phyloP scores from a whole-genome alignment of 2,329 filamentous ascomycete species.

The Penicillium sp. region DNA sequence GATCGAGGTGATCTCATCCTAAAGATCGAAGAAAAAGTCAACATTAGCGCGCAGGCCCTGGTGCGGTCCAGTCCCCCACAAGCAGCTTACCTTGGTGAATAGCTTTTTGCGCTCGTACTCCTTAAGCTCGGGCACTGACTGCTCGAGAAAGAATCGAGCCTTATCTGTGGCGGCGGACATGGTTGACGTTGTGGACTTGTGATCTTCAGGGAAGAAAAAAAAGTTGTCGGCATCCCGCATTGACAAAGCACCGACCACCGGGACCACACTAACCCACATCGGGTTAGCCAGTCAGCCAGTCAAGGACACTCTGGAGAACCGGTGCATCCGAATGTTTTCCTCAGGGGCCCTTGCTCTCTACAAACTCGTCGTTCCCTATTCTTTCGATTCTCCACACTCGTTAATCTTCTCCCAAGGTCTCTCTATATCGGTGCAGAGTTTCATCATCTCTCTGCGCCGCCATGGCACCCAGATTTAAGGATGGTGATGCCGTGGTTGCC shows the following conservation, averaged over 20 bases:
- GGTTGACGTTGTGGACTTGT: conserved; percentile 20
- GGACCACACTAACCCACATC: conserved; percentile 21
- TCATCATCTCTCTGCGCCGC: conserved; percentile 27
- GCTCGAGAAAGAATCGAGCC: conserved; percentile 91
- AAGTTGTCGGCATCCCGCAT: conserved; percentile 36
- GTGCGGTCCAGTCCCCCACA: neutral
- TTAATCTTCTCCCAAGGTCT: conserved; percentile 8
- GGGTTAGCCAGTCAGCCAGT: conserved; percentile 8
- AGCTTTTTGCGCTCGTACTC: conserved; percentile 91
- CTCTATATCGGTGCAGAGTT: conserved; percentile 19
- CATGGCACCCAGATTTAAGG: conserved; percentile 64
- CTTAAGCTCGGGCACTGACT: conserved; percentile 85
- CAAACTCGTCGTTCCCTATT: conserved; percentile 27
- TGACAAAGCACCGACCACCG: conserved; percentile 20
- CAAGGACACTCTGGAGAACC: conserved; percentile 21
- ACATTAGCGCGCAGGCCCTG: conserved; percentile 12
- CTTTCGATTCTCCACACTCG: conserved; percentile 21
- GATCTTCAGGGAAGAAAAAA: conserved; percentile 27
- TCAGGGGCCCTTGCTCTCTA: conserved; percentile 33
- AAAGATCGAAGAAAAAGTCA: conserved; percentile 10
- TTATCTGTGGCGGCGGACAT: conserved; percentile 92
- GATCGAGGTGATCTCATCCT: conserved; percentile 89
- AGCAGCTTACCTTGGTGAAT: conserved; percentile 69
- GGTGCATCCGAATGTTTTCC: conserved; percentile 28
- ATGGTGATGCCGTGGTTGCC: conserved; percentile 63